phyloP scores from a whole-genome alignment of 306 rosid genomes.

The Rosa persica region DNA sequence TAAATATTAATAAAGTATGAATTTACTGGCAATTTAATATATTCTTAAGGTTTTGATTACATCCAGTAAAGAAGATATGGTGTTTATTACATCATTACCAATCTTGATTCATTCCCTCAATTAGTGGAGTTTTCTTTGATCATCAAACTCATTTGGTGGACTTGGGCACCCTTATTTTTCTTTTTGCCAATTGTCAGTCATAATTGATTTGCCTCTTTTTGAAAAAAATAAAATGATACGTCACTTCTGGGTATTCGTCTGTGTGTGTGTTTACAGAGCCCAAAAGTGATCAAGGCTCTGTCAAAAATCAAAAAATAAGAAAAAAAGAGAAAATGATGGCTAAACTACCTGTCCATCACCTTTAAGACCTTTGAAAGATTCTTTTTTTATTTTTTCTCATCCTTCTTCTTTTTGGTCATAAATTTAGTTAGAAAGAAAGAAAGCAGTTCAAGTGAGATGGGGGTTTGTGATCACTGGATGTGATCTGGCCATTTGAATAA shows the following conservation, averaged over 20 bases:
- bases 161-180: not conserved
- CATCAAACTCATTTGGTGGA: not conserved
- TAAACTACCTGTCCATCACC: slow-evolving; percentile 23
- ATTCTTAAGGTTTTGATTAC: not conserved
- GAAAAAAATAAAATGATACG: not conserved
- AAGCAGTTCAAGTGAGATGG: not conserved
- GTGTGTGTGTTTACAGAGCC: not conserved
- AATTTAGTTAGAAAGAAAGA: not conserved
- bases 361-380: slow-evolving; percentile 15
- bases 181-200: not conserved
- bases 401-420: not conserved
- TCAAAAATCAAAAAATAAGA: slow-evolving; percentile 1
- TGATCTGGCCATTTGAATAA: not conserved
- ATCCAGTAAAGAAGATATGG: not conserved
- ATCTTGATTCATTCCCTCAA: not conserved
- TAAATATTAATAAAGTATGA: not conserved
- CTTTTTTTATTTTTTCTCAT: not conserved
- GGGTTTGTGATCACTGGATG: not conserved
- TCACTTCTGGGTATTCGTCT: not conserved
- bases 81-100: not conserved
- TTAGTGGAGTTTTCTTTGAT: not conserved
- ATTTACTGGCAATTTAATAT: not conserved
- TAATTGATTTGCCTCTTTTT: not conserved
- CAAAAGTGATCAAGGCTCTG: not conserved
- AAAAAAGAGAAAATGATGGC: slow-evolving; percentile 12